Conservation (phyloP, 2,329 filamentous ascomycete genomes). For the Chaetomium strumarium region DNA sequence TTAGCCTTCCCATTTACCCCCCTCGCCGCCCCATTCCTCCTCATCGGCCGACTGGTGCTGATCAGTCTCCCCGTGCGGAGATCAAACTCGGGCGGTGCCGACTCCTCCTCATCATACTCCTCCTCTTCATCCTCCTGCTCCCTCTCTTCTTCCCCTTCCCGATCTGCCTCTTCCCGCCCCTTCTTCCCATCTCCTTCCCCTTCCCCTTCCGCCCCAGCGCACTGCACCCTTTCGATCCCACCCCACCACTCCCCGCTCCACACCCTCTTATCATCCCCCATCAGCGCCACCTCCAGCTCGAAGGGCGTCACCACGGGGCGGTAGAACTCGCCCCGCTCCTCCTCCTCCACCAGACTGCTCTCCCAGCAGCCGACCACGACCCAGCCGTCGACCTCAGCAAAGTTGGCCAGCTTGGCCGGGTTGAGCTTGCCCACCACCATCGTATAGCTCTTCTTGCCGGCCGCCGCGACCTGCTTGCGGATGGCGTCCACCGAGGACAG, state of each 20-base stretch:
- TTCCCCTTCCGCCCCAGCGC: slow-evolving; percentile 28
- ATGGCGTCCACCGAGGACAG: slow-evolving; percentile 71
- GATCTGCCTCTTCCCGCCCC: slow-evolving; percentile 17
- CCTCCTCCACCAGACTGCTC: slow-evolving; percentile 83
- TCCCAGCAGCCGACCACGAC: slow-evolving; percentile 98
- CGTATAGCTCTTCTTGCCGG: slow-evolving; percentile 92
- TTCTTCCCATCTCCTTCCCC: slow-evolving; percentile 22
- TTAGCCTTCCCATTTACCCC: slow-evolving; percentile 17
- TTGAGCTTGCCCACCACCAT: slow-evolving; percentile 97
- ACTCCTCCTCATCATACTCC: slow-evolving; percentile 58
- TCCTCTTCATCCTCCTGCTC: slow-evolving; percentile 34
- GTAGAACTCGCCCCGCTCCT: slow-evolving; percentile 75
- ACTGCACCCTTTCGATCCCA: slow-evolving; percentile 68
- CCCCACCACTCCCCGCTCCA: slow-evolving; percentile 90
- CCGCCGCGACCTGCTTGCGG: slow-evolving; percentile 63
- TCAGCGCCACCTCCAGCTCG: slow-evolving; percentile 74
- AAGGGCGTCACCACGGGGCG: slow-evolving; percentile 91
- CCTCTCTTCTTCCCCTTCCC: slow-evolving; percentile 21
- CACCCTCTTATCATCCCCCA: slow-evolving; percentile 66
- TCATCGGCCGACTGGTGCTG: slow-evolving; percentile 71
- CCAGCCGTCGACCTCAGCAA: slow-evolving; percentile 92
- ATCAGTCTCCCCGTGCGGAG: slow-evolving; percentile 81
- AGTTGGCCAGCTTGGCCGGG: slow-evolving; percentile 92
- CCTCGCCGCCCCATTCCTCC: slow-evolving; percentile 41
- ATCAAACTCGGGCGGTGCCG: slow-evolving; percentile 84